Evolutionary conservation across 306 rosid genomes (phyloP).

Genomic region (Rosa rugosa): DNA sequence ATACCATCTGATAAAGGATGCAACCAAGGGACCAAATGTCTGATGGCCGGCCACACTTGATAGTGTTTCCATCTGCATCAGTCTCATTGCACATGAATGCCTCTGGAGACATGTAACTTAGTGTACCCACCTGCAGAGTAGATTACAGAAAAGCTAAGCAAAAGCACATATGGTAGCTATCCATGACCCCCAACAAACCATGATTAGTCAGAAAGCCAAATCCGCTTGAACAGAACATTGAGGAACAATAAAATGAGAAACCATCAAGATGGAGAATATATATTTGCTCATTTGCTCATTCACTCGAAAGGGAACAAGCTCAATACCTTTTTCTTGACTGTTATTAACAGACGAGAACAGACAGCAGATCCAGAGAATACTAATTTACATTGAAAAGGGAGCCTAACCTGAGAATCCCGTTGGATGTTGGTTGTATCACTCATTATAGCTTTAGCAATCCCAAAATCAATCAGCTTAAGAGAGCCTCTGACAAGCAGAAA

Average conservation of each 20-base stretch:
- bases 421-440: conserved; percentile 95
- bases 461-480: conserved; percentile 90
- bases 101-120: conserved; percentile 98
- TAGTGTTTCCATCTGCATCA: conserved; percentile 82
- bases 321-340: background rate
- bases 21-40: conserved; percentile 98
- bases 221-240: background rate
- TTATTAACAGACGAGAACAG: background rate
- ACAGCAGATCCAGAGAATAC: background rate
- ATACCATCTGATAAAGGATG: conserved; percentile 97
- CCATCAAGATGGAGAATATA: background rate
- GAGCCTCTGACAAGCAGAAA: conserved; percentile 95
- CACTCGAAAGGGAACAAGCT: conserved; percentile 3
- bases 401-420: conserved; percentile 83
- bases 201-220: background rate
- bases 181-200: background rate
- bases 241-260: background rate
- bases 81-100: conserved; percentile 93
- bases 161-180: background rate
- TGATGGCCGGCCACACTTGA: conserved; percentile 91
- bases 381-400: background rate
- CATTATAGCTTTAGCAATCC: conserved; percentile 96
- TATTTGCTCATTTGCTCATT: background rate
- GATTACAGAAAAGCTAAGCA: conserved; percentile 11
- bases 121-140: conserved; percentile 72